Evolutionary conservation across 1,284 basidiomycete genomes (phyloP).

Genomic region (Ustilago trichophora): DNA sequence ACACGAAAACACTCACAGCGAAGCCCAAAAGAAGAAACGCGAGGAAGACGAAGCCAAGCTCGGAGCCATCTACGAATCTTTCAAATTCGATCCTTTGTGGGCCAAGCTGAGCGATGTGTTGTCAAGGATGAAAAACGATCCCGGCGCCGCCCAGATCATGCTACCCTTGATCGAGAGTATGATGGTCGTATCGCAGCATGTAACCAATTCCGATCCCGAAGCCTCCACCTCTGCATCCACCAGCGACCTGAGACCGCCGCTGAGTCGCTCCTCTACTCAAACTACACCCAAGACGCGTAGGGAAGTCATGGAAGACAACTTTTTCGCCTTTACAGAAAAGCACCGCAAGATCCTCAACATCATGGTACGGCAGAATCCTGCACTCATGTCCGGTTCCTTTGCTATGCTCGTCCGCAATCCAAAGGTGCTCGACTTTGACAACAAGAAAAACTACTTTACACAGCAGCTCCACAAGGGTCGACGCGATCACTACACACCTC

Average conservation of each 20-base stretch:
- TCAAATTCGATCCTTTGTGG: conserved; percentile 62
- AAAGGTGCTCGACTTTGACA: conserved; percentile 97
- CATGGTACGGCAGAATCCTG: conserved; percentile 98
- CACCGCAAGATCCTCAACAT: conserved; percentile 94
- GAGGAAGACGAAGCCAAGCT: conserved; percentile 70
- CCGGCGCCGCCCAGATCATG: conserved; percentile 61
- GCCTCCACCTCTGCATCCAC: conserved; percentile 9
- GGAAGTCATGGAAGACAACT: conserved; percentile 76
- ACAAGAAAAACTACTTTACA: conserved; percentile 98
- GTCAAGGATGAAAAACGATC: conserved; percentile 58
- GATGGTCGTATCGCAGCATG: conserved; percentile 98
- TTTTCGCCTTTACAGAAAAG: conserved; percentile 90
- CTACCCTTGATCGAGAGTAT: conserved; percentile 69
- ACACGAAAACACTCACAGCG: conserved; percentile 14
- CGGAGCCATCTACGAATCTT: conserved; percentile 62
- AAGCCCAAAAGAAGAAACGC: conserved; percentile 65
- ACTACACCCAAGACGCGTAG: conserved; percentile 36
- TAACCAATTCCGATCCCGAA: conserved; percentile 40
- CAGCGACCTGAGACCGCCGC: too few species aligned
- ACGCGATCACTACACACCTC: conserved; percentile 81
- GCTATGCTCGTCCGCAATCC: conserved; percentile 94
- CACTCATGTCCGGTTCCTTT: conserved; percentile 97
- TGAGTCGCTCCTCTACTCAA: too few species aligned
- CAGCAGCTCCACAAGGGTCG: conserved; percentile 88
- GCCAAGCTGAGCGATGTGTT: conserved; percentile 59